phyloP scores from a whole-genome alignment of 805 yeast species.

The Kluyveromyces siamensis region DNA sequence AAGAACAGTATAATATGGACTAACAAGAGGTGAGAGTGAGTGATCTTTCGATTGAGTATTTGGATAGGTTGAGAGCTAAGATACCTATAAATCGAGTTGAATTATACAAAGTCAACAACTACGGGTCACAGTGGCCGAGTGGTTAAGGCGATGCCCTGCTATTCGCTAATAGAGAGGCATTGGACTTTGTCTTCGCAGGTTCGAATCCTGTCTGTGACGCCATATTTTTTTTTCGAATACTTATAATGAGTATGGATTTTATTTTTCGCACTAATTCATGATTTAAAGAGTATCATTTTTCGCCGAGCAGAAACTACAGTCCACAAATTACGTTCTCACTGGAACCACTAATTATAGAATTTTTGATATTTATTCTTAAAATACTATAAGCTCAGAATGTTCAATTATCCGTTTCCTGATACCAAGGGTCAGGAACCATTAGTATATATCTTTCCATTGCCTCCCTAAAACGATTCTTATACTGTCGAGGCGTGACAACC shows the following conservation, averaged over 20 bases:
- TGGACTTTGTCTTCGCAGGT: slow-evolving; percentile 96
- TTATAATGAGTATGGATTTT: not conserved
- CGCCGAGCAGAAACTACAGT: no score
- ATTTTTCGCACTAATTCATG: not conserved
- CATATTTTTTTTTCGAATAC: slow-evolving; percentile 36
- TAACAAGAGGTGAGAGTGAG: no score
- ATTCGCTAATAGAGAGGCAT: slow-evolving; percentile 58
- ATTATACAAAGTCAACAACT: not conserved
- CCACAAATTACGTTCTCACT: no score
- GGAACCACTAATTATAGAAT: no score
- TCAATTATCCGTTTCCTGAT: slow-evolving; percentile 23
- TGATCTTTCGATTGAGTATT: no score
- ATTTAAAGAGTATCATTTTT: no score
- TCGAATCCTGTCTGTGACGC: slow-evolving; percentile 99
- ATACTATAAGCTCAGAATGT: no score
- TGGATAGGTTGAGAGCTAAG: no score
- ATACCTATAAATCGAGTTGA: no score
- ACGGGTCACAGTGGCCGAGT: slow-evolving; percentile 81
- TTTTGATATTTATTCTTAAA: not conserved
- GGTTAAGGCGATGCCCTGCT: slow-evolving; percentile 94
- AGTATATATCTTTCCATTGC: slow-evolving; percentile 95
- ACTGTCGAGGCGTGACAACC: slow-evolving; percentile 93
- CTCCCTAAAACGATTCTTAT: slow-evolving; percentile 86
- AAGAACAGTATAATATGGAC: no score
- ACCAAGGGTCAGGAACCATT: slow-evolving; percentile 79